Base-by-base conservation (phyloP, 73 alveolate species). In the Chromera velia region DNA sequence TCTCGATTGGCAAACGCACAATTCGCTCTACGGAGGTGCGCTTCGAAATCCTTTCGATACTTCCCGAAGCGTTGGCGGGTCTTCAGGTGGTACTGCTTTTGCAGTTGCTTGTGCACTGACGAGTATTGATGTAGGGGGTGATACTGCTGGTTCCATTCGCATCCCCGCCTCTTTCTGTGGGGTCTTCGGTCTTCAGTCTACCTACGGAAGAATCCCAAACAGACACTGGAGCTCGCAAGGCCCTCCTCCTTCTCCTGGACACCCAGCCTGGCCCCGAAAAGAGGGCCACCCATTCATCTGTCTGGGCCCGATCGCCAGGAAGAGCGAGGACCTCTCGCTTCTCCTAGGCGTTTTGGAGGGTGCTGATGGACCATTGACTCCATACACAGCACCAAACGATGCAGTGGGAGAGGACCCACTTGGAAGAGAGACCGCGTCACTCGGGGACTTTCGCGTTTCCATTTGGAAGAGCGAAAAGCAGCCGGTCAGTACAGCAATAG, bases 1-100 rank as follows among this genome's bases (percentile, higher is more conserved):
- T 27, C 70, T 86, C 73, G 82, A 86, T 70, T 81, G 86, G 67
- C 93, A 93, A 73, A 69, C 93, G 28, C 83, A 68, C 55, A 93
- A 91, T 75, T 45, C 72, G 31, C 70, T 90, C 28, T 91, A 79
- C 81, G n/a, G n/a, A n/a, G 97, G 97, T 27, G 65, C 88, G 26
- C 85, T 95, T 7, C 27, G 33, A 13, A 91, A 93, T 69, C 98
- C 97, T 0, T 76, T 71, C 66, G 88, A 91, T 64, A 49, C 75
- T 34, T 47, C 64, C 7, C 90, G 98, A 74, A 73, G 90, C 27
- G 77, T 91, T 64, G 98, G 98, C 13, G 95, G 95, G 9, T 81
- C 91, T n/a, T 71, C 93, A 1, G 96, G 96, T 19, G 98, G 98
- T 28, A 93, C 86, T 27, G 91, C 93, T n/a, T 96, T 88, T 22